phyloP scores from a whole-genome alignment of 2,329 filamentous ascomycete species.

The Leptosphaerulina australis region DNA sequence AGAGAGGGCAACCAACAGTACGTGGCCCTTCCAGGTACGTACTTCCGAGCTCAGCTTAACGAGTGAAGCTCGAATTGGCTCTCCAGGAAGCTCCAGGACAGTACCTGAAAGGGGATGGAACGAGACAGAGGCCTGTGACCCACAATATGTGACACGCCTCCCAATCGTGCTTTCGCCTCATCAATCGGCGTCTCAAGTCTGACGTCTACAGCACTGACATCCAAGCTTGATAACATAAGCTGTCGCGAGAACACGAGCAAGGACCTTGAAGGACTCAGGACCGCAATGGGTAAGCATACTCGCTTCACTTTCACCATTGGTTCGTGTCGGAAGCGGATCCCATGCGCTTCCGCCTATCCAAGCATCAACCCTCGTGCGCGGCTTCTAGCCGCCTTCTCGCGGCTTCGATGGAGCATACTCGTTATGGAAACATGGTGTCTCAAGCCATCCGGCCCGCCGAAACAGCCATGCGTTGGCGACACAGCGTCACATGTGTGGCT shows the following conservation, averaged over 20 bases:
- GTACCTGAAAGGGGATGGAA: conserved; percentile 39
- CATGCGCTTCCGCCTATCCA: conserved; percentile 21
- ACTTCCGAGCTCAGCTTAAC: conserved; percentile 34
- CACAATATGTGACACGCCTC: conserved; percentile 28
- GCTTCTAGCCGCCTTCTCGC: conserved; percentile 34
- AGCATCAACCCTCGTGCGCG: conserved; percentile 30
- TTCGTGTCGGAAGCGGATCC: conserved; percentile 15
- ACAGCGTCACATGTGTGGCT: conserved; percentile 22
- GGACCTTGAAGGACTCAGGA: conserved; percentile 19
- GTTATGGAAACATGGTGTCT: conserved; percentile 29
- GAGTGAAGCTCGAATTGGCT: conserved; percentile 44
- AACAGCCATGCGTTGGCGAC: conserved; percentile 35
- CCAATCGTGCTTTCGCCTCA: conserved; percentile 42
- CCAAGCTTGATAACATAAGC: conserved; percentile 35
- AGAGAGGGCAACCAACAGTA: conserved; percentile 41
- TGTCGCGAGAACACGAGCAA: conserved; percentile 24
- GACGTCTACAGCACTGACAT: conserved; percentile 27
- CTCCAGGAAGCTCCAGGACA: conserved; percentile 33
- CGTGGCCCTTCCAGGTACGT: conserved; percentile 40
- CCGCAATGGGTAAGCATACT: conserved; percentile 21
- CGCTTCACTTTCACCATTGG: conserved; percentile 37
- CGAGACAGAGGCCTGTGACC: conserved; percentile 29
- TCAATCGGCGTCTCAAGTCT: conserved; percentile 40
- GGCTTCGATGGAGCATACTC: conserved; percentile 22
- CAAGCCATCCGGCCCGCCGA: conserved; percentile 25